Base-by-base conservation (phyloP, 208 protist genomes). In the Trypanosoma cruzi region DNA sequence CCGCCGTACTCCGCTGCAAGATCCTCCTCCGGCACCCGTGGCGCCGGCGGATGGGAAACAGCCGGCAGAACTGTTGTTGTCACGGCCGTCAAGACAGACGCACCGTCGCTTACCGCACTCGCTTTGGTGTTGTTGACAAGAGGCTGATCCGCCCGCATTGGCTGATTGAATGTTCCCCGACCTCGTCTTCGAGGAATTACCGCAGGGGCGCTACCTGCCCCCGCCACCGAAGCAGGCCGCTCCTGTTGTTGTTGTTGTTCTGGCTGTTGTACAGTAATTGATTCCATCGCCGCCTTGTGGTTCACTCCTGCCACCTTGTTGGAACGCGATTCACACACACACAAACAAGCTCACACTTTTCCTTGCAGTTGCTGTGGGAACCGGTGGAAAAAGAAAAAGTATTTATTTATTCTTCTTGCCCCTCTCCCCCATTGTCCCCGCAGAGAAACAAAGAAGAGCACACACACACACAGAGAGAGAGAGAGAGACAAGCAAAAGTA, bases 131-230 rank as follows among this genome's bases (percentile, higher is more conserved):
- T 68, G 79, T 49, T 74, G 37, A 70, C 53, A 63, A 81, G 69
- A 26, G 79, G 71, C 42, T 86, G 75, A 22, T 95, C 89, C 1
- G 85, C 90, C 56, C 81, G 90, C 28, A 95, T 79, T 29, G 80
- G 76, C 50, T 82, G 80, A 29, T 75, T 74, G 59, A 93, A 92
- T 26, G 77, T 85, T 7, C 90, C 90, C 13, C 90, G 82, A 1
- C 90, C 90, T 20, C 86, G 81, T 40, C 90, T 86, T 31, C 88
- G 75, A 2, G 79, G 69, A 26, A 79, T 57, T 2, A 74, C 65
- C 11, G 79, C 52, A 14, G 74, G 59, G 29, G 71, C 26, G 32
- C 11, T 20, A 2, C 37, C 32, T 31, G 14, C 32, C 26, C 0
- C 64, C 40, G 34, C 31, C n/a, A 7, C n/a, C 29, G n/a, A n/a